phyloP scores from a whole-genome alignment of 2,329 filamentous ascomycete species.

The Fusarium decemcellulare region DNA sequence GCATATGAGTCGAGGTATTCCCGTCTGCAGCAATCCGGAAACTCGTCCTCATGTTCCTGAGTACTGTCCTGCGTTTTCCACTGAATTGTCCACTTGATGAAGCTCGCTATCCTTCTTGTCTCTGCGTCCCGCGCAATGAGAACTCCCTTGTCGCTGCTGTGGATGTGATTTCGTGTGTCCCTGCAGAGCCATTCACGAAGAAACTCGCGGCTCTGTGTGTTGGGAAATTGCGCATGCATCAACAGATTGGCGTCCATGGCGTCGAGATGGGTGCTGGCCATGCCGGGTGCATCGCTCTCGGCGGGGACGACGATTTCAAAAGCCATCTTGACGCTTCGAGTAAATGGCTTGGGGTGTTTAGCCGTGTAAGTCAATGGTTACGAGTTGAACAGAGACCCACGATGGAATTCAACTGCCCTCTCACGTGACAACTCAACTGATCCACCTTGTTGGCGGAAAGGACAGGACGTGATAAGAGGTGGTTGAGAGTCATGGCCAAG shows the following conservation, averaged over 20 bases:
- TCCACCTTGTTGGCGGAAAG: no score
- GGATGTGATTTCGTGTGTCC: conserved; percentile 50
- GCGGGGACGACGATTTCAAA: conserved; percentile 47
- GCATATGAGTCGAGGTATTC: conserved; percentile 54
- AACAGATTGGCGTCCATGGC: conserved; percentile 58
- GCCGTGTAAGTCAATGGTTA: conserved; percentile 14
- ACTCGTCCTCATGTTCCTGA: conserved; percentile 39
- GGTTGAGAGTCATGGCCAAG: no score
- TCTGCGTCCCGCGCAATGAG: conserved; percentile 52
- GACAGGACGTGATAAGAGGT: no score
- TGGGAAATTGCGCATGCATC: conserved; percentile 58
- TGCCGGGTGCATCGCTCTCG: conserved; percentile 40
- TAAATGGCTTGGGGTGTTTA: neutral
- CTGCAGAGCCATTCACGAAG: conserved; percentile 50
- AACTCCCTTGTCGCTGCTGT: conserved; percentile 46
- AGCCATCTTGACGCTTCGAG: conserved; percentile 37
- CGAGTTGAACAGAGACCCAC: conserved; percentile 5
- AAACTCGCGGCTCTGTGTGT: conserved; percentile 45
- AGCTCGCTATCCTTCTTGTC: conserved; percentile 50
- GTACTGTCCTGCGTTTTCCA: conserved; percentile 18
- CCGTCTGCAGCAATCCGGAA: conserved; percentile 48
- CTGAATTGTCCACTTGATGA: conserved; percentile 55
- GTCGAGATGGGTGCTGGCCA: conserved; percentile 53
- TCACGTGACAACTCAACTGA: no score
- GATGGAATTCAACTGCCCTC: neutral